Evolutionary conservation across 345 rosid genomes (phyloP).

Genomic region (Zanthoxylum bungeanum): DNA sequence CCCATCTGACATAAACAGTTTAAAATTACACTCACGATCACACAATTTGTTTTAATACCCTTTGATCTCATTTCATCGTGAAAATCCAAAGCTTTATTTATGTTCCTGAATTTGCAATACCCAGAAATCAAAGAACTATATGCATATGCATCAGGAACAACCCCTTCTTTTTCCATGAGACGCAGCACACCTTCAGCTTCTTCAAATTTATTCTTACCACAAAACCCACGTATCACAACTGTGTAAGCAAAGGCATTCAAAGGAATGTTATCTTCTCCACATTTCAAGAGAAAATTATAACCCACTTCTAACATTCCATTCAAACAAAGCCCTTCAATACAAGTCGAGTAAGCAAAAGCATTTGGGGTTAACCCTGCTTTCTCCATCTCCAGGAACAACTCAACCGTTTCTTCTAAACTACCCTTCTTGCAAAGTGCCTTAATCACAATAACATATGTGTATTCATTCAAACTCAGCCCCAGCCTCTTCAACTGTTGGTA

Average conservation of each 20-base stretch:
- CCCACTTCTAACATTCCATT: slow-evolving; percentile 42
- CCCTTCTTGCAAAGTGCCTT: slow-evolving; percentile 65
- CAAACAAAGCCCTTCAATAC: slow-evolving; percentile 63
- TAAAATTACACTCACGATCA: slow-evolving; percentile 52
- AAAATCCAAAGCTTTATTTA: slow-evolving; percentile 43
- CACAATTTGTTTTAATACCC: slow-evolving; percentile 57
- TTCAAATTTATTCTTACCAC: slow-evolving; percentile 51
- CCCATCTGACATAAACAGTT: slow-evolving; percentile 51
- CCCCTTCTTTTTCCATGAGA: slow-evolving; percentile 45
- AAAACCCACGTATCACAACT: slow-evolving; percentile 54
- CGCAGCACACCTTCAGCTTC: slow-evolving; percentile 47
- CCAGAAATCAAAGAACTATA: slow-evolving; percentile 46
- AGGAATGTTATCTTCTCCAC: slow-evolving; percentile 26
- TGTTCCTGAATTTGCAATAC: slow-evolving; percentile 40
- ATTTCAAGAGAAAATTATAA: slow-evolving; percentile 27
- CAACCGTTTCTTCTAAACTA: slow-evolving; percentile 38
- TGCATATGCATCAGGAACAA: slow-evolving; percentile 41
- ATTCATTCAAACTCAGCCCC: slow-evolving; percentile 45
- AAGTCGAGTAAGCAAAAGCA: slow-evolving; percentile 48
- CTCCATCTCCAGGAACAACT: slow-evolving; percentile 44
- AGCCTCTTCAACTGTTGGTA: slow-evolving; percentile 45
- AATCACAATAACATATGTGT: slow-evolving; percentile 53
- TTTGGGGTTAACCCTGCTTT: slow-evolving; percentile 35
- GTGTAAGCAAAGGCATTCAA: slow-evolving; percentile 37
- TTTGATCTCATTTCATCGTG: slow-evolving; percentile 40